phyloP scores from a whole-genome alignment of 1,284 basidiomycete species.

The Leccinum fallax region DNA sequence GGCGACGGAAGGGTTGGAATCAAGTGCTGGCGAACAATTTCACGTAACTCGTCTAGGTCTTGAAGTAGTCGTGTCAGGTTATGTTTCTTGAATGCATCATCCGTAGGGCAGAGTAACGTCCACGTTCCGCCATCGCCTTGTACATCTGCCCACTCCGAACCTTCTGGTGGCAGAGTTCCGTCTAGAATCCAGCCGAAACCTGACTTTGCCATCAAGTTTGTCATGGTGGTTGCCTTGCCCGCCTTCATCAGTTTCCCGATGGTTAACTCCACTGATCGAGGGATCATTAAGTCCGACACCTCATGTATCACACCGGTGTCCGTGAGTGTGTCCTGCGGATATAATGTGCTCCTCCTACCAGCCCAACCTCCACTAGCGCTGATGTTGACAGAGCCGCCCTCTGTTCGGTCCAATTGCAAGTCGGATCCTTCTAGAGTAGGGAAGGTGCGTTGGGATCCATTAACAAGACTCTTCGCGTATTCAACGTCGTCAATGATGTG shows the following conservation, averaged over 20 bases:
- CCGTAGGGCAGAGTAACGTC: slow-evolving; percentile 90
- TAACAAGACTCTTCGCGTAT: slow-evolving; percentile 66
- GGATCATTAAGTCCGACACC: slow-evolving; percentile 86
- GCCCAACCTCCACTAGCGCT: slow-evolving; percentile 77
- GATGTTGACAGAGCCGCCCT: slow-evolving; percentile 53
- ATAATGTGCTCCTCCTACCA: slow-evolving; percentile 61
- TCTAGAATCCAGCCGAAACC: slow-evolving; percentile 91
- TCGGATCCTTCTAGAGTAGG: slow-evolving; percentile 76
- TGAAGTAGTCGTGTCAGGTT: slow-evolving; percentile 83
- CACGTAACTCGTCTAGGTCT: slow-evolving; percentile 59
- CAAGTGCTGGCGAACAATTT: slow-evolving; percentile 87
- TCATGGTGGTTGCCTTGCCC: slow-evolving; percentile 87
- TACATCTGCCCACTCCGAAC: slow-evolving; percentile 57
- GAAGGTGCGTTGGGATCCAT: slow-evolving; percentile 69
- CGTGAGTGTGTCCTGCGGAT: slow-evolving; percentile 71
- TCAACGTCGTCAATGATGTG: slow-evolving; percentile 81
- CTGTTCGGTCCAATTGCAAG: slow-evolving; percentile 55
- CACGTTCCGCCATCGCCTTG: slow-evolving; percentile 57
- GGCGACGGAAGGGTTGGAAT: slow-evolving; percentile 57
- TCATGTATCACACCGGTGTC: slow-evolving; percentile 92
- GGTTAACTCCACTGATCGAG: slow-evolving; percentile 84
- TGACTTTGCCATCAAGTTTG: slow-evolving; percentile 78
- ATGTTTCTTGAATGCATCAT: slow-evolving; percentile 88
- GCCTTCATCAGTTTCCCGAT: slow-evolving; percentile 90
- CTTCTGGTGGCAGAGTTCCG: slow-evolving; percentile 70